Conservation (phyloP, 2,329 filamentous ascomycete genomes). For the Helicocarpus griseus region DNA sequence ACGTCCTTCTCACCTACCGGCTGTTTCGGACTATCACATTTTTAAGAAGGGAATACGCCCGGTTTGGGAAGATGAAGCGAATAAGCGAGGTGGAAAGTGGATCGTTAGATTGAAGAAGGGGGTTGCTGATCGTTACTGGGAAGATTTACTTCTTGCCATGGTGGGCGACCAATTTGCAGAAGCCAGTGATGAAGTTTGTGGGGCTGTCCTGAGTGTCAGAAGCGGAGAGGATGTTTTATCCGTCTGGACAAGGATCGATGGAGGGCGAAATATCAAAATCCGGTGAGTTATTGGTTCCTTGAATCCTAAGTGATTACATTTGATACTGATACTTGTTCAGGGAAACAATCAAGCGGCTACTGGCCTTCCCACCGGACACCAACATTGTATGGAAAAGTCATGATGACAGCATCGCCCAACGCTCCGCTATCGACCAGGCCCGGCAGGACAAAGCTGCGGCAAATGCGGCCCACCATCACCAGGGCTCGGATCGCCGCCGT, state of each 20-base stretch:
- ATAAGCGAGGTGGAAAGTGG: slow-evolving; percentile 95
- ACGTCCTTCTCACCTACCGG: slow-evolving; percentile 73
- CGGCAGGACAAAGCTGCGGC: slow-evolving; percentile 65
- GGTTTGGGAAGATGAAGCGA: slow-evolving; percentile 97
- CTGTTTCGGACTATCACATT: slow-evolving; percentile 94
- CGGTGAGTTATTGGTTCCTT: slow-evolving; percentile 50
- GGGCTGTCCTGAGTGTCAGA: slow-evolving; percentile 84
- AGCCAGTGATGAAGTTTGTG: slow-evolving; percentile 87
- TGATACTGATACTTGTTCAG: slow-evolving; percentile 35
- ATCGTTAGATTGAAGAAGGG: slow-evolving; percentile 95
- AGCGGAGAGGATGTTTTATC: slow-evolving; percentile 96
- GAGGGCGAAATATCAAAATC: slow-evolving; percentile 90
- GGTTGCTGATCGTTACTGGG: slow-evolving; percentile 93
- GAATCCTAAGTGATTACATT: neutral
- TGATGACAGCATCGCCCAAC: slow-evolving; percentile 88
- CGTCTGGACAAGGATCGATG: slow-evolving; percentile 93
- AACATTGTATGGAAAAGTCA: slow-evolving; percentile 93
- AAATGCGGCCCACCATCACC: slow-evolving; percentile 25
- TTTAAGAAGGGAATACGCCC: slow-evolving; percentile 95
- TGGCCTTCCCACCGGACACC: slow-evolving; percentile 78
- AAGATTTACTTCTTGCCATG: slow-evolving; percentile 81
- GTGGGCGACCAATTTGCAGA: slow-evolving; percentile 92
- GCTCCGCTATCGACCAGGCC: slow-evolving; percentile 80
- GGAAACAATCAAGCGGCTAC: slow-evolving; percentile 85
- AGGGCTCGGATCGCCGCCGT: slow-evolving; percentile 32